phyloP scores from a whole-genome alignment of 2,329 filamentous ascomycete species.

The Pseudogymnoascus sp. region DNA sequence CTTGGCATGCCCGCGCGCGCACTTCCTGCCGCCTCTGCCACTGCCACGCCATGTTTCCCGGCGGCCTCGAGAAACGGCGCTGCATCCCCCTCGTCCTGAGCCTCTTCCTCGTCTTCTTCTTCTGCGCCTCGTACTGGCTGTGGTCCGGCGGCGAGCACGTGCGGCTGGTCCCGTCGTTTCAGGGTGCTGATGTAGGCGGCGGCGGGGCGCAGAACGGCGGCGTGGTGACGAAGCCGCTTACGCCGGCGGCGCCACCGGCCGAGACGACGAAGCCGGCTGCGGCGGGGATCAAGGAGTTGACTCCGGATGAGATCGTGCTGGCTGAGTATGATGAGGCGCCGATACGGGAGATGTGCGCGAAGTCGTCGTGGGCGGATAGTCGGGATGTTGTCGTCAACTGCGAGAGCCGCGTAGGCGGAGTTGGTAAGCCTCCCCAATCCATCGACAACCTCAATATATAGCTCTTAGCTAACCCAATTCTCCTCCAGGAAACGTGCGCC shows the following conservation, averaged over 20 bases:
- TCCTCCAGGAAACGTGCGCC: constrained; percentile 9
- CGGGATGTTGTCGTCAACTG: background rate
- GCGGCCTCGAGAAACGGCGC: background rate
- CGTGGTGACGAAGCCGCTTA: background rate
- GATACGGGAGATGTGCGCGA: background rate
- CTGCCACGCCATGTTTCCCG: background rate
- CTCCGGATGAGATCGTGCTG: background rate
- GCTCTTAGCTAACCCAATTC: background rate
- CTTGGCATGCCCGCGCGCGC: background rate
- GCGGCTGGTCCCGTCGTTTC: background rate
- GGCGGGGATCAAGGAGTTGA: background rate
- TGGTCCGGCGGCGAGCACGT: background rate
- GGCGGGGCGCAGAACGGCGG: background rate
- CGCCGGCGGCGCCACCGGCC: background rate
- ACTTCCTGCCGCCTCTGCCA: background rate
- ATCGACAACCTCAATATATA: background rate
- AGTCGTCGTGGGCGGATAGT: background rate
- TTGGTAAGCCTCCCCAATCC: background rate
- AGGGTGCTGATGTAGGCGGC: background rate
- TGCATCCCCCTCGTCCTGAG: background rate
- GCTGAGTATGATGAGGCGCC: background rate
- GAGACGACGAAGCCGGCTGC: background rate
- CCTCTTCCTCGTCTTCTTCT: background rate
- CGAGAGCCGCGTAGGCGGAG: background rate
- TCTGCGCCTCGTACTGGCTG: background rate